Percentiles rank a stretch among this genome's conserved stretches.
Conservation (phyloP, 768 basidiomycete species). For the Suillus subluteus region DNA sequence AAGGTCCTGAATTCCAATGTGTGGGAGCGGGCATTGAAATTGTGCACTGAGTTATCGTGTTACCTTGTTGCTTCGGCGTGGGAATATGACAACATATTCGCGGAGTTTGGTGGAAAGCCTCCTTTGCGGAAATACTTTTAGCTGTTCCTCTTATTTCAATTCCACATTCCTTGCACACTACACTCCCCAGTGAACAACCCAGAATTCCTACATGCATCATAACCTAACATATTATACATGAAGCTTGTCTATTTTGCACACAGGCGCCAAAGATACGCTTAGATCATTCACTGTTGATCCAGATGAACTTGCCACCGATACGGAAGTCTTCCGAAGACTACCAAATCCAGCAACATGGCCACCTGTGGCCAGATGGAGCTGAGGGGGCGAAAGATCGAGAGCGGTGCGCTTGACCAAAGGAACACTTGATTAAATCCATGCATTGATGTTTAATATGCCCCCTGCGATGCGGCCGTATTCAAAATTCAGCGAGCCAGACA, state of each 20-base stretch:
- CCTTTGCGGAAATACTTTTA: conserved; percentile 15
- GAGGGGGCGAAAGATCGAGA: conserved; percentile 6
- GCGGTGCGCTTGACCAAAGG: neutral
- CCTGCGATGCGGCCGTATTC: conserved; percentile 4
- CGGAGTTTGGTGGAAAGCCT: conserved; percentile 39
- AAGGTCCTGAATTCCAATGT: conserved; percentile 32
- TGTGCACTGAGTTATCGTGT: conserved; percentile 44
- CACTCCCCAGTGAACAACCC: neutral
- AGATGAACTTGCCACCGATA: conserved; percentile 8
- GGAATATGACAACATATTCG: conserved; percentile 32
- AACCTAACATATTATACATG: neutral
- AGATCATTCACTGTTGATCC: conserved; percentile 9
- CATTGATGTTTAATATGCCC: conserved; percentile 2
- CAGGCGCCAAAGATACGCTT: conserved; percentile 9
- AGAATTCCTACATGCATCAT: neutral
- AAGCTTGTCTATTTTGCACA: neutral
- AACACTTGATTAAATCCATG: conserved; percentile 3
- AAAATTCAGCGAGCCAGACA: conserved; percentile 5
- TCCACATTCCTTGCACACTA: neutral
- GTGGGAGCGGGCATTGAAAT: conserved; percentile 45
- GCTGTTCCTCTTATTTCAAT: conserved; percentile 4
- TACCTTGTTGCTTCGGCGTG: conserved; percentile 36
- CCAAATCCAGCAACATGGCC: neutral
- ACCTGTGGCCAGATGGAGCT: conserved; percentile 6
- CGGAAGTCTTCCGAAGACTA: conserved; percentile 5